Conservation (phyloP, 2,329 filamentous ascomycete species). For the Myriosclerotinia duriaeana region DNA sequence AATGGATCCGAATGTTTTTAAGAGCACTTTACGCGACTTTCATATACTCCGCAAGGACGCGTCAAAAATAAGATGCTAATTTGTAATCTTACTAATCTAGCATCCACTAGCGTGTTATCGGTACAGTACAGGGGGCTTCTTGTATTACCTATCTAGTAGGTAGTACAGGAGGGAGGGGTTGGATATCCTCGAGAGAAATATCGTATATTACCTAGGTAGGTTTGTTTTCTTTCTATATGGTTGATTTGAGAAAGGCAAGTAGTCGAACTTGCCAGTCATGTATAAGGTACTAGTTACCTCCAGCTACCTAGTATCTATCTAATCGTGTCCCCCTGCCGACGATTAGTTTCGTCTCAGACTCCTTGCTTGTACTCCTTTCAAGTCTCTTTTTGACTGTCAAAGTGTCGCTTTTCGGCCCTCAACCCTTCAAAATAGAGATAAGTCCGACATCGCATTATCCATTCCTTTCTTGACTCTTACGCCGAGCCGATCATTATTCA, state of each 20-base stretch:
- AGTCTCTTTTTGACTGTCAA: background rate
- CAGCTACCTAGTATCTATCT: background rate
- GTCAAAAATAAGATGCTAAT: conserved; percentile 21
- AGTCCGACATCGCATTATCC: conserved; percentile 1
- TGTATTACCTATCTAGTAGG: too few relatives aligned
- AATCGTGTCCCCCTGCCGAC: conserved; percentile 4
- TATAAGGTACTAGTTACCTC: too few relatives aligned
- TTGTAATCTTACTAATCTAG: conserved; percentile 24
- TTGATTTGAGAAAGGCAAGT: too few relatives aligned
- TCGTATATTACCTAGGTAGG: too few relatives aligned
- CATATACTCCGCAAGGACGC: conserved; percentile 21
- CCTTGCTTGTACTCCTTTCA: background rate
- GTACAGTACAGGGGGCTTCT: too few relatives aligned
- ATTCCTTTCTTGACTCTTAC: conserved; percentile 14
- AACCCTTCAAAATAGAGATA: background rate
- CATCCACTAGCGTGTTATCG: conserved; percentile 5
- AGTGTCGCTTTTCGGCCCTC: background rate
- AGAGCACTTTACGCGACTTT: conserved; percentile 24
- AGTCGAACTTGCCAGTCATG: too few relatives aligned
- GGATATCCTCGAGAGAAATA: too few relatives aligned
- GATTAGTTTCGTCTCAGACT: conserved; percentile 13
- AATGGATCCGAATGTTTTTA: conserved; percentile 26
- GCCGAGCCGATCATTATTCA: conserved; percentile 18
- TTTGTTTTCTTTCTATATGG: too few relatives aligned
- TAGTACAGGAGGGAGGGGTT: too few relatives aligned